A percentile compares a stretch with the other conserved stretches of the same genome.
These are phyloP conservation scores for Lipomyces mesembrius DNA, from an alignment of 805 yeast species.

Conservation along the genomic window DNA sequence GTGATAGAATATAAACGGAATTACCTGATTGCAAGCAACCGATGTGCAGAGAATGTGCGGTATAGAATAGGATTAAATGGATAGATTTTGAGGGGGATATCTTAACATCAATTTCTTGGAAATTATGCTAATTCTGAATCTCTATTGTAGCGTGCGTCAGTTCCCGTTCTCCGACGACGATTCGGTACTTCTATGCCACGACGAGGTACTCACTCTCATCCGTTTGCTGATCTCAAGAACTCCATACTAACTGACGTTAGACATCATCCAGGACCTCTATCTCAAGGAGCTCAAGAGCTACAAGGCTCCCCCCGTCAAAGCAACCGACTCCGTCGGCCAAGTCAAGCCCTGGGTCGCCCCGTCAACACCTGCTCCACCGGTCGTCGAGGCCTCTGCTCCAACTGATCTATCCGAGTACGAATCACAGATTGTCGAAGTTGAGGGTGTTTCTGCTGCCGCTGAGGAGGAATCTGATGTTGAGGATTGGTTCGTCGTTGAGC, in stretches of 20 bases:
- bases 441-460: slow-evolving; percentile 54
- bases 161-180: slow-evolving; percentile 30
- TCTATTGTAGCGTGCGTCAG: slow-evolving; percentile 26
- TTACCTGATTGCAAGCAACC: neutral
- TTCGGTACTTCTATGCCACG: slow-evolving; percentile 31
- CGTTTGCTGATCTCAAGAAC: neutral
- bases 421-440: slow-evolving; percentile 68
- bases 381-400: slow-evolving; percentile 61
- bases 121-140: neutral
- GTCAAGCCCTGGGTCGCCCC: slow-evolving; percentile 87
- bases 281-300: slow-evolving; percentile 83
- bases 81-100: neutral
- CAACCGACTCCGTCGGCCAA: slow-evolving; percentile 74
- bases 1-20: neutral
- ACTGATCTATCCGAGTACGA: slow-evolving; percentile 71
- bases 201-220: slow-evolving; percentile 25
- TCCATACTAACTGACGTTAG: slow-evolving; percentile 38
- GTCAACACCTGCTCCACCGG: slow-evolving; percentile 74
- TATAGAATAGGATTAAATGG: neutral
- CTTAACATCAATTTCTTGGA: neutral
- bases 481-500: slow-evolving; percentile 54
- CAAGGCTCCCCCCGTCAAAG: slow-evolving; percentile 78
- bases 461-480: slow-evolving; percentile 45
- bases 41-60: neutral
- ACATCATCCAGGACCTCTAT: slow-evolving; percentile 83